Base-by-base conservation (phyloP, 495 filamentous ascomycete species). In the Aspergillus olivimuriae region DNA sequence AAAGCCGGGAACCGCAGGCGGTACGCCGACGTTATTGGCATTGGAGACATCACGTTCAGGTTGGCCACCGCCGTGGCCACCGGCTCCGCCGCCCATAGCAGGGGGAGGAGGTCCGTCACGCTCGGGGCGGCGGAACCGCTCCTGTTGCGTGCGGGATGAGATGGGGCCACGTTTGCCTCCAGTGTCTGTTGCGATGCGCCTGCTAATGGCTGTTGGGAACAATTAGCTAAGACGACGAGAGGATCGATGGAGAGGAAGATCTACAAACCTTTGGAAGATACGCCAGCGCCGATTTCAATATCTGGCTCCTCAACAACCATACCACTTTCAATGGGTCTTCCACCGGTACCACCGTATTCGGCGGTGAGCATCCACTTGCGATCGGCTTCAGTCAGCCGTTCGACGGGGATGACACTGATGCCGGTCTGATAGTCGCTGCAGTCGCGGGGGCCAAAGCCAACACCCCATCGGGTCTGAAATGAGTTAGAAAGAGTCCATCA, bases 361-460 rank as follows among this genome's bases (percentile, higher is more conserved):
- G 92, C 92, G 34, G 81, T 94, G 47, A 95, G 68, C 82, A 97
- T 91, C 94, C 94, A 98, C 62, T 95, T 94, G 23, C 84, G 76
- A 68, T 98, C 92, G 15, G 92, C 94, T 43, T 98, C 94, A 6
- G 92, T 98, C 12, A 98, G 78, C 44, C 88, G 83, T 48, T 82
- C 75, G 56, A 97, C 87, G 2, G 92, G 92, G 46, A 98, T 96
- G 20, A 97, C 66, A 62, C 90, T 96, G 63, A 96, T 78, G 23
- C 92, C 92, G 10, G 81, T 90, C 42, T 82, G 77, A 63, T 97
- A 99, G 61, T 99, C 89, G 60, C 86, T 91, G 72, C 92, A 99
- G 57, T 99, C 94, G 48, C 94, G 86, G 12, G 92, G 94, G 2
- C 92, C 92, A 54, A 94, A 99, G 3, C 92, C 92, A 26, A 99